A percentile compares a stretch with the other conserved stretches of the same genome.
Conservation (phyloP, 768 basidiomycete genomes). For the Rhizopogon vesiculosus region DNA sequence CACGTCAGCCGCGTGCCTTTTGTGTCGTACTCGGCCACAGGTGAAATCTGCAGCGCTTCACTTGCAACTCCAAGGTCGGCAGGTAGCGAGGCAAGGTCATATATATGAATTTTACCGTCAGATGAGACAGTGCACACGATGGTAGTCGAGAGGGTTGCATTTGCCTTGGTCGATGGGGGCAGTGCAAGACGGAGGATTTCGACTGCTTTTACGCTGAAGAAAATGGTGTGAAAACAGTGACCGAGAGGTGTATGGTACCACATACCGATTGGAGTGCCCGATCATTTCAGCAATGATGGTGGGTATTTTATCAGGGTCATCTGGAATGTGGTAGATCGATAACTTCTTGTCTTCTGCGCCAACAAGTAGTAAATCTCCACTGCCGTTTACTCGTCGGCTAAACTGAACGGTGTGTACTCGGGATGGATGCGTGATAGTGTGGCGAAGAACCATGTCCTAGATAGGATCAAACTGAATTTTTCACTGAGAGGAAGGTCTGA, state of each 20-base stretch:
- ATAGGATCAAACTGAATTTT: background rate
- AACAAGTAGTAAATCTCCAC: constrained; percentile 70
- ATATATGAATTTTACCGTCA: constrained; percentile 80
- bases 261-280: constrained; percentile 84
- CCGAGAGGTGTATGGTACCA: background rate
- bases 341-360: constrained; percentile 90
- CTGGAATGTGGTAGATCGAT: constrained; percentile 64
- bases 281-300: constrained; percentile 63
- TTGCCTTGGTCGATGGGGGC: constrained; percentile 26
- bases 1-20: constrained; percentile 87
- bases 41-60: constrained; percentile 35
- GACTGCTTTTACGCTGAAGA: constrained; percentile 72
- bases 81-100: constrained; percentile 58
- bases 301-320: constrained; percentile 41
- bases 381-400: constrained; percentile 50
- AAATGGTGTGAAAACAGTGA: background rate
- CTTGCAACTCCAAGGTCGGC: constrained; percentile 8
- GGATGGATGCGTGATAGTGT: constrained; percentile 70
- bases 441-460: constrained; percentile 76
- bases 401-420: constrained; percentile 86
- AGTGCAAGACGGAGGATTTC: constrained; percentile 61
- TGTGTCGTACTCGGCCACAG: constrained; percentile 71
- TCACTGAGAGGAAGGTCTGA: background rate
- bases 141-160: constrained; percentile 42
- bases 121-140: constrained; percentile 80